Evolutionary conservation across 2,329 filamentous ascomycete species (phyloP), one percentile per base, ranked within the genome.

Genomic region (Alternaria ventricosa): DNA sequence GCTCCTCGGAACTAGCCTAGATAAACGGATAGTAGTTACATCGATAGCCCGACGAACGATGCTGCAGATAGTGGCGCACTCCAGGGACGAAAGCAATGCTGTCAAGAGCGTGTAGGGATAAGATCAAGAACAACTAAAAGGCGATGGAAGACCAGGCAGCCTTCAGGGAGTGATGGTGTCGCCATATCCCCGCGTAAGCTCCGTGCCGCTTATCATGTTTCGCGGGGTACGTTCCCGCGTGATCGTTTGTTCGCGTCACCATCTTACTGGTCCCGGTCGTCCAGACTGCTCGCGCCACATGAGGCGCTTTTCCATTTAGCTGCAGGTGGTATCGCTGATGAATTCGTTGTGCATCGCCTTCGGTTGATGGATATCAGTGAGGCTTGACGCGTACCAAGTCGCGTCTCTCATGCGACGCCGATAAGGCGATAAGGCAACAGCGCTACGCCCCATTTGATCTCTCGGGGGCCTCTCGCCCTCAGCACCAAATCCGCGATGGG

Each of bases 101-200:
- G n/a, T n/a, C 2, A 22, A 23, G 47, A 22, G 15, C n/a, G 30
- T 20, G 36, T 28, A 18, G 5, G 18, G 11, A 41, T 18, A n/a
- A 43, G 13, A 23, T 44, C 41, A 30, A 47, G 15, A 18, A 50
- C 22, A 22, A 10, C 15, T n/a, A 54, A 46, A 54, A 22, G 27
- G 46, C 25, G 28, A 46, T 28, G 55, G 15, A 50, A 41, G 23
- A 50, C 45, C 36, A 64, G 51, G 51, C 54, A 46, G 43, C 60
- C 13, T 47, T 60, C 54, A 55, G 59, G 57, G 63, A 43, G 55
- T 49, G 56, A 64, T 55, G 66, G 60, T 57, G 49, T 58, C 43
- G 66, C 65, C 66, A 54, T 71, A 68, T 65, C 67, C 68, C 70
- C 69, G 68, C 69, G 63, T 64, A 64, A 71, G 71, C 69, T 73